Evolutionary conservation across 179 eudicot genomes (phyloP), one percentile per base, ranked within the genome.

Genomic region (Patellifolia procumbens): DNA sequence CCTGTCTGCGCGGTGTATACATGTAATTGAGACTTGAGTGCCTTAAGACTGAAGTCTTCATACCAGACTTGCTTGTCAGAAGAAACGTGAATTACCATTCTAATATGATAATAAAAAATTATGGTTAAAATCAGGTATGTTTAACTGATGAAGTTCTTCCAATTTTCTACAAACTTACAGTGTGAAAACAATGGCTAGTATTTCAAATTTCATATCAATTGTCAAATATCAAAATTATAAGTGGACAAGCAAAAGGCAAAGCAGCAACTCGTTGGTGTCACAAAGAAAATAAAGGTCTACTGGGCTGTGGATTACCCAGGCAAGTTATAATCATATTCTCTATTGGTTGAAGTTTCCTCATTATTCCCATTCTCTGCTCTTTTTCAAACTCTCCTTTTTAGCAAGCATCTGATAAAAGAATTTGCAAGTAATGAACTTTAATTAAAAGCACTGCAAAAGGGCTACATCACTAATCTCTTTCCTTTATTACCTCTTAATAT

Each of bases 261-360:
- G 81, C 68, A 73, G 78, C 55, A 63, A 77, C 80, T 59, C 64
- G 75, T 77, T 73, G 49, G 49, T 68, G 78, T 77, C 74, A 68
- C 39, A 63, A 4, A 80, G 46, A 79, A n/a, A n/a, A n/a, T n/a
- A n/a, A 70, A 55, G 68, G 51, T 61, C 75, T 43, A 68, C 79
- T 70, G 31, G 20, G 39, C 51, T 59, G 28, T 68, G 78, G 84
- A 60, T 73, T 75, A 77, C 75, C 43, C 78, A 73, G 65, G 81
- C 78, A 81, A 81, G 84, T 68, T 68, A 77, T 81, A 39, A 73
- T 81, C 81, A 72, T 78, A 77, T 81, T 81, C 84, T 77, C 69
- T 52, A 29, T 56, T 51, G 59, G 42, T 48, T 72, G 51, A 73
- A 76, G 78, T 76, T 75, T 81, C 70, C 72, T 70, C 75, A 77